phyloP scores from a whole-genome alignment of 371 early-diverging fungal species.

The Actinomortierella ambigua region DNA sequence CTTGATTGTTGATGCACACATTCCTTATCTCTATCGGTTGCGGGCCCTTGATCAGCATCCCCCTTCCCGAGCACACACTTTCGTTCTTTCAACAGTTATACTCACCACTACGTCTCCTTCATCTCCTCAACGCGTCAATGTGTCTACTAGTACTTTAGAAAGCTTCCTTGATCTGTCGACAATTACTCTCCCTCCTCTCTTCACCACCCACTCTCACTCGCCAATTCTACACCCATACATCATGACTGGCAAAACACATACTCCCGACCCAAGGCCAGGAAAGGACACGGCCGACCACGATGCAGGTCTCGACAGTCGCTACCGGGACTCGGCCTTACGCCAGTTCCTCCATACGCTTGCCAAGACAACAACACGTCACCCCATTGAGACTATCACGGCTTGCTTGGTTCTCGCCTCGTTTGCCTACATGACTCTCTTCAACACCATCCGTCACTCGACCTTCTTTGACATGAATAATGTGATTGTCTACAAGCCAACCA shows the following conservation, averaged over 20 bases:
- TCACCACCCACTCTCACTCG: not conserved
- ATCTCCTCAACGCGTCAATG: not conserved
- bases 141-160: not conserved
- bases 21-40: no score
- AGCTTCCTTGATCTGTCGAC: not conserved
- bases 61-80: not conserved
- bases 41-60: no score
- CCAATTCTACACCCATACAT: not conserved
- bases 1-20: no score
- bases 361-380: constrained; percentile 60
- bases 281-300: constrained; percentile 25
- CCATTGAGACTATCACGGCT: constrained; percentile 83
- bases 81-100: constrained; percentile 3
- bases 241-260: constrained; percentile 47
- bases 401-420: constrained; percentile 76
- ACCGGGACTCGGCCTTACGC: constrained; percentile 41
- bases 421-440: constrained; percentile 79
- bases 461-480: constrained; percentile 61
- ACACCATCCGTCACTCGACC: constrained; percentile 71
- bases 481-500: constrained; percentile 57
- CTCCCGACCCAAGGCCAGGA: constrained; percentile 27
- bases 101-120: constrained; percentile 2
- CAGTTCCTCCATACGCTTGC: constrained; percentile 42
- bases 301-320: constrained; percentile 23
- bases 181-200: not conserved